Evolutionary conservation across 2,329 filamentous ascomycete species (phyloP).

Genomic region (Neopestalotiopsis rosae): DNA sequence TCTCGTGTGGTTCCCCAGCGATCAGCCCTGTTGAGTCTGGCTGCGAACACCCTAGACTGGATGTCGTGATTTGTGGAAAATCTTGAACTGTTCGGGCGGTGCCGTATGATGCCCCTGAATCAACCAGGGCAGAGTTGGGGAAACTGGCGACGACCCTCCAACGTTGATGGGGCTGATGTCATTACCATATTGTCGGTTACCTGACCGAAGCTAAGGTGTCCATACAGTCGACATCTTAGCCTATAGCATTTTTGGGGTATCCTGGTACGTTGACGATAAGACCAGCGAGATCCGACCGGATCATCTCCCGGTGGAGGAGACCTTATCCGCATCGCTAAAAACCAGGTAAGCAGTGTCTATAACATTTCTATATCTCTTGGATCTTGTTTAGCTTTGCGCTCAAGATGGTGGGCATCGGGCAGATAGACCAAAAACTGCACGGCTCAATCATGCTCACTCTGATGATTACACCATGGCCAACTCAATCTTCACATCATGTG

Average conservation of each 20-base stretch:
- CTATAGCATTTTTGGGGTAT: neutral
- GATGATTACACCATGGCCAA: neutral
- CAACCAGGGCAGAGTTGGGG: neutral
- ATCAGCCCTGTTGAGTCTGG: neutral
- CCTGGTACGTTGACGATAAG: neutral
- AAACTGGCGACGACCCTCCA: neutral
- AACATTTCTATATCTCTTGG: neutral
- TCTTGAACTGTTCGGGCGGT: neutral
- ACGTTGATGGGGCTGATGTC: constrained; percentile 3
- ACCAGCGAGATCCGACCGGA: neutral
- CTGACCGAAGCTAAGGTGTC: neutral
- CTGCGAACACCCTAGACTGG: neutral
- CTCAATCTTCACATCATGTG: neutral
- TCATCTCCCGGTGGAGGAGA: neutral
- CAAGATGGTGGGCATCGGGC: neutral
- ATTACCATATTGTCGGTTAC: constrained; percentile 5
- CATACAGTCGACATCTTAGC: neutral
- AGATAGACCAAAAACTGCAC: neutral
- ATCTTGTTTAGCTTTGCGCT: neutral
- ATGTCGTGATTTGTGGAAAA: constrained; percentile 8
- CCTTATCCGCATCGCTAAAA: neutral
- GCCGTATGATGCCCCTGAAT: neutral
- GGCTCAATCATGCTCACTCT: neutral
- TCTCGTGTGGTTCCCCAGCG: neutral
- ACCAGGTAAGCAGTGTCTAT: neutral